phyloP scores from a whole-genome alignment of 2,329 filamentous ascomycete genomes.

The Cladobotryum mycophilum region DNA sequence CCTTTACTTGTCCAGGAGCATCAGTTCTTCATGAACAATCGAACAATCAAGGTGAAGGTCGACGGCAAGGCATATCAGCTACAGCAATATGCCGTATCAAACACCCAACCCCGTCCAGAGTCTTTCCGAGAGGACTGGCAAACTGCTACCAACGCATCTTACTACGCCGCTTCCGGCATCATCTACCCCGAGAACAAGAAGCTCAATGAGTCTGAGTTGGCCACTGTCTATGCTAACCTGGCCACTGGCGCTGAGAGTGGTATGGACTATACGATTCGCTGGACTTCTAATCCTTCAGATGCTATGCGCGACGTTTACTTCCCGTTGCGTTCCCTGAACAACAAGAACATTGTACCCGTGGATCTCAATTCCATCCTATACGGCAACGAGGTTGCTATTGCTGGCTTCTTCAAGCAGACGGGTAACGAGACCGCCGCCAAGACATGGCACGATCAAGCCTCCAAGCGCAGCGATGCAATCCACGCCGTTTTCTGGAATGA shows the following conservation, averaged over 20 bases:
- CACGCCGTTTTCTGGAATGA: constrained; percentile 58
- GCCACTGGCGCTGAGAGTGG: constrained; percentile 61
- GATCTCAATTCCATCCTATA: constrained; percentile 65
- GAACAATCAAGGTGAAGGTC: constrained; percentile 47
- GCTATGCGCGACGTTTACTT: constrained; percentile 56
- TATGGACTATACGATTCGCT: constrained; percentile 58
- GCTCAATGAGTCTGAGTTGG: constrained; percentile 48
- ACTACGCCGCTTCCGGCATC: constrained; percentile 52
- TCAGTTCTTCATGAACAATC: constrained; percentile 56
- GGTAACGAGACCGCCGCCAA: constrained; percentile 45
- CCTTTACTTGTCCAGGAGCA: constrained; percentile 59
- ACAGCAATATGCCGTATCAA: constrained; percentile 53
- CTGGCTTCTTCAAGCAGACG: constrained; percentile 43
- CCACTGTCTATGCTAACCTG: constrained; percentile 52
- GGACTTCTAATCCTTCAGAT: constrained; percentile 51
- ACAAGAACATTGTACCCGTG: constrained; percentile 52
- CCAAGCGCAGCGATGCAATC: constrained; percentile 54
- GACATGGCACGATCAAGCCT: constrained; percentile 44
- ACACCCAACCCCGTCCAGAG: constrained; percentile 61
- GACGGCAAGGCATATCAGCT: constrained; percentile 46
- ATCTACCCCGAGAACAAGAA: constrained; percentile 47
- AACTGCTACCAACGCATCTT: constrained; percentile 59
- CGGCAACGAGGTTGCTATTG: constrained; percentile 55
- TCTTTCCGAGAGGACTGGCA: constrained; percentile 60
- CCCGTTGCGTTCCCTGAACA: constrained; percentile 58